Conservation (phyloP, 2,329 filamentous ascomycete species). For the Chaetomiaceae sp. region DNA sequence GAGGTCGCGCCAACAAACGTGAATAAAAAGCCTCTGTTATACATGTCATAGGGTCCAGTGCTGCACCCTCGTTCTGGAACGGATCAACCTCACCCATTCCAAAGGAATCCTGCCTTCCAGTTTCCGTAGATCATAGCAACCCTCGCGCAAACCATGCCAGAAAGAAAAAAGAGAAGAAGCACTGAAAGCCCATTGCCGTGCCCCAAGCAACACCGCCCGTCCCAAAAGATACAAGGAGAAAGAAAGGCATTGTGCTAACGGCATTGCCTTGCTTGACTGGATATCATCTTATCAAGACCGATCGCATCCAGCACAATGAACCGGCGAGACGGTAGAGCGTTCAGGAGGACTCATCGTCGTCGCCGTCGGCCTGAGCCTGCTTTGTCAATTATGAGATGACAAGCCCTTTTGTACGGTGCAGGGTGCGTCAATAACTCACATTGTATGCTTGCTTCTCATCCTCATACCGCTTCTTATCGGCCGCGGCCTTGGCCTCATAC, state of each 20-base stretch:
- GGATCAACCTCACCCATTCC: slow-evolving; percentile 22
- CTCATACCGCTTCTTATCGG: slow-evolving; percentile 99
- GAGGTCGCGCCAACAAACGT: not conserved
- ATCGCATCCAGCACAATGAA: slow-evolving; percentile 25
- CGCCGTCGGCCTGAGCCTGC: slow-evolving; percentile 49
- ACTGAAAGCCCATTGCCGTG: slow-evolving; percentile 27
- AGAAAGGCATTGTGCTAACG: slow-evolving; percentile 22
- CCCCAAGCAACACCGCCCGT: slow-evolving; percentile 30
- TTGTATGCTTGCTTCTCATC: slow-evolving; percentile 95
- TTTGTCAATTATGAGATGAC: slow-evolving; percentile 12
- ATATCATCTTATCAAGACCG: slow-evolving; percentile 23
- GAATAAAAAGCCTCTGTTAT: slow-evolving; percentile 19
- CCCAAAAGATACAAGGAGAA: slow-evolving; percentile 29
- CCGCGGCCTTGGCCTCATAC: slow-evolving; percentile 93
- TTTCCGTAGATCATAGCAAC: slow-evolving; percentile 25
- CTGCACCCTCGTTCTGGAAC: slow-evolving; percentile 15
- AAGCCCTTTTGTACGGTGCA: not conserved
- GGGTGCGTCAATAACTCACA: slow-evolving; percentile 48
- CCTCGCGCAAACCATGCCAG: slow-evolving; percentile 27
- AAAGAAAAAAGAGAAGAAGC: slow-evolving; percentile 25
- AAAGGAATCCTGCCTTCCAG: slow-evolving; percentile 17
- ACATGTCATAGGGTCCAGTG: slow-evolving; percentile 20
- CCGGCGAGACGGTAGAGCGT: slow-evolving; percentile 24
- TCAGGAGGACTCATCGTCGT: slow-evolving; percentile 49
- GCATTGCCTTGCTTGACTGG: slow-evolving; percentile 20